Conservation (phyloP, 768 basidiomycete genomes). For the Termitomyces heimii region DNA sequence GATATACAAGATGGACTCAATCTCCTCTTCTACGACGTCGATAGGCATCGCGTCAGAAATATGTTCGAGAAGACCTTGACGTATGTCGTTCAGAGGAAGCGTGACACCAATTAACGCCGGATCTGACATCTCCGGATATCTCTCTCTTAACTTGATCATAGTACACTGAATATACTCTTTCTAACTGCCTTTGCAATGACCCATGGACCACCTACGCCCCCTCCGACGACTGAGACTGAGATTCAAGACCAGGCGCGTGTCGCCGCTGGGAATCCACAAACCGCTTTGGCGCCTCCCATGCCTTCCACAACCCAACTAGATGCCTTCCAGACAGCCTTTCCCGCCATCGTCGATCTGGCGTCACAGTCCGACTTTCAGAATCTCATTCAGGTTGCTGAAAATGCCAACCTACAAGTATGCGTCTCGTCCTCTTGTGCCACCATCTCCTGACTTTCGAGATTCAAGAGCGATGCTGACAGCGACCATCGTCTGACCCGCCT, state of each 20-base stretch:
- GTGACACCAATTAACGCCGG: neutral
- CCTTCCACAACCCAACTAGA: conserved; percentile 23
- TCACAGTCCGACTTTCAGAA: conserved; percentile 34
- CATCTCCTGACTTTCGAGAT: neutral
- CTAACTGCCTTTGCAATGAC: conserved; percentile 31
- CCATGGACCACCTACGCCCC: conserved; percentile 59
- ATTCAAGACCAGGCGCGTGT: conserved; percentile 45
- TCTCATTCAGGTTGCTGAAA: conserved; percentile 44
- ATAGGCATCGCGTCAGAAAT: conserved; percentile 22
- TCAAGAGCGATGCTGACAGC: conserved; percentile 26
- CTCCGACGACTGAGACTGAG: conserved; percentile 51
- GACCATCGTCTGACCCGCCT: conserved; percentile 39
- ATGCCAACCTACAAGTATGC: conserved; percentile 48
- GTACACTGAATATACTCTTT: neutral
- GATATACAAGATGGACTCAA: conserved; percentile 86
- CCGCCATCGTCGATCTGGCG: conserved; percentile 38
- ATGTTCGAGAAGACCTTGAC: neutral
- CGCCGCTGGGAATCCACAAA: conserved; percentile 5
- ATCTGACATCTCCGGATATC: neutral
- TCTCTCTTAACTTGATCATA: neutral
- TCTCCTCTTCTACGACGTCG: conserved; percentile 64
- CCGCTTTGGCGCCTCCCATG: conserved; percentile 9
- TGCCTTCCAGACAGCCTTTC: conserved; percentile 39
- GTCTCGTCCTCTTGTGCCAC: neutral
- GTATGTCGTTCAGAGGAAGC: neutral